Conservation (phyloP, 331 rosid species). For the Quercus lobata region DNA sequence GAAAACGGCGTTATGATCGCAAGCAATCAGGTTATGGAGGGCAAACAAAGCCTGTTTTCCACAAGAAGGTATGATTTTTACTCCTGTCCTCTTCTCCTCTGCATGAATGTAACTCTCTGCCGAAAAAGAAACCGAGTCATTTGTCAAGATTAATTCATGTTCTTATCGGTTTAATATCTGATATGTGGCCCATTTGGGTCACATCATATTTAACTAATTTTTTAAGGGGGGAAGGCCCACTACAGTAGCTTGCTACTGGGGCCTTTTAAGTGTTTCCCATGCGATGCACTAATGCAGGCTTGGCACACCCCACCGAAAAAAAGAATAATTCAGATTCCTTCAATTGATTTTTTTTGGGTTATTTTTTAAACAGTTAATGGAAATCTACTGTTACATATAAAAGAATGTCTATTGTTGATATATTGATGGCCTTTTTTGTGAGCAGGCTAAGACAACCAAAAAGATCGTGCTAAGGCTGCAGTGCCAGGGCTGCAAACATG, state of each 20-base stretch:
- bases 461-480: slow-evolving; percentile 81
- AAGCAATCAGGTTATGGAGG: slow-evolving; percentile 95
- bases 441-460: slow-evolving; percentile 85
- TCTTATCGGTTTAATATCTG: too few relatives aligned
- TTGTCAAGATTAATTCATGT: background rate
- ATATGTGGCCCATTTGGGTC: too few relatives aligned
- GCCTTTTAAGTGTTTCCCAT: too few relatives aligned
- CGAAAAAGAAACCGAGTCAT: background rate
- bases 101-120: background rate
- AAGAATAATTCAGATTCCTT: background rate
- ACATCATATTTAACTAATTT: too few relatives aligned
- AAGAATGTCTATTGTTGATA: too few relatives aligned
- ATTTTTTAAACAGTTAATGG: background rate
- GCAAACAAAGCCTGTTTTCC: slow-evolving; percentile 89
- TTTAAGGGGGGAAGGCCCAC: too few relatives aligned
- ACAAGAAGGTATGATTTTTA: slow-evolving; percentile 54
- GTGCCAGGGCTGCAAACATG: slow-evolving; percentile 83
- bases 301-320: too few relatives aligned
- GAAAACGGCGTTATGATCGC: slow-evolving; percentile 91
- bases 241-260: too few relatives aligned
- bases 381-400: background rate
- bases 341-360: background rate
- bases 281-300: too few relatives aligned
- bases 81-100: background rate
- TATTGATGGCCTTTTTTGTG: background rate